Evolutionary conservation across 2,329 filamentous ascomycete species (phyloP).

Genomic region (Diaporthe sp.): DNA sequence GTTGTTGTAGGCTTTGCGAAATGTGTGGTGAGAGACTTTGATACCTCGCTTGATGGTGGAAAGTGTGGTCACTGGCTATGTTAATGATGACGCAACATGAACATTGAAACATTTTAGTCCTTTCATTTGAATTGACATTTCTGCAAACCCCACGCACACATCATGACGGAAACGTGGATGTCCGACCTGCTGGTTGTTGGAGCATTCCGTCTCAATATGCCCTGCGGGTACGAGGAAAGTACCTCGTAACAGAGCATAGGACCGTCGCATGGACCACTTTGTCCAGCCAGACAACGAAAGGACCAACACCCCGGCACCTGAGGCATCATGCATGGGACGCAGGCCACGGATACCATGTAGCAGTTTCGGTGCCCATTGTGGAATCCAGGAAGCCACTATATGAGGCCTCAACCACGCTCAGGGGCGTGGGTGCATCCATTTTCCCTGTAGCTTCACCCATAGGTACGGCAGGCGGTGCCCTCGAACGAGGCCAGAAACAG

Average conservation of each 20-base stretch:
- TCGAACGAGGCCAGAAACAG: neutral
- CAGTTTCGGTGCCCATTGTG: neutral
- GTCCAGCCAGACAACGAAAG: neutral
- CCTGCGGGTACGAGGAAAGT: neutral
- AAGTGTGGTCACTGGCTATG: neutral
- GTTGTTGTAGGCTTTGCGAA: too few relatives aligned
- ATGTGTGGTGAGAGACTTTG: neutral
- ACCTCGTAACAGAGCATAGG: neutral
- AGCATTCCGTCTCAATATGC: too few relatives aligned
- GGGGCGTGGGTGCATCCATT: too few relatives aligned
- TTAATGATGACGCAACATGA: neutral
- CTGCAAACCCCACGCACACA: too few relatives aligned
- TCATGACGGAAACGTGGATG: neutral
- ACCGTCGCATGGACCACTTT: too few relatives aligned
- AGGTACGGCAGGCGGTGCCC: neutral
- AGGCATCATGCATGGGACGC: neutral
- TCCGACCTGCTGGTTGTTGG: too few relatives aligned
- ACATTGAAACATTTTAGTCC: neutral
- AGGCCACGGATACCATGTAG: neutral
- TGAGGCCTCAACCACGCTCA: too few relatives aligned
- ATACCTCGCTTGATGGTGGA: neutral
- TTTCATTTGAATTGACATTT: neutral
- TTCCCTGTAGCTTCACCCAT: too few relatives aligned
- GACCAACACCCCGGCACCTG: neutral
- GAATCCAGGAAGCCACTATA: too few relatives aligned